phyloP scores from a whole-genome alignment of 2,329 filamentous ascomycete species.

The Diplodia sapinea region DNA sequence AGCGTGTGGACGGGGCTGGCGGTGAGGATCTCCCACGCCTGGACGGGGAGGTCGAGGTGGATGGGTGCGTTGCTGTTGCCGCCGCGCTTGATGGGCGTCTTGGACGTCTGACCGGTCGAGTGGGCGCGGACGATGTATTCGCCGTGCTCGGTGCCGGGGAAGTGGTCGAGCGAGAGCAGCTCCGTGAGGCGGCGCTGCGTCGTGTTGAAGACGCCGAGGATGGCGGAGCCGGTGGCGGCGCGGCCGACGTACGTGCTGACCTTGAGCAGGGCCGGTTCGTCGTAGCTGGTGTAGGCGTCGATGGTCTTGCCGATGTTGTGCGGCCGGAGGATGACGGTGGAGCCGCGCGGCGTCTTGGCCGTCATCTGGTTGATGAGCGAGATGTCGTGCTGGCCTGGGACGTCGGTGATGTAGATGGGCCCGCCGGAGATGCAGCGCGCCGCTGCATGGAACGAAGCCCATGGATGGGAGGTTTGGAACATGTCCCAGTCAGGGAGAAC shows the following conservation, averaged over 20 bases:
- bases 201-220: slow-evolving; percentile 87
- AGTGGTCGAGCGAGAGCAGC: slow-evolving; percentile 71
- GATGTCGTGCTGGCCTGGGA: slow-evolving; percentile 79
- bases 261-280: slow-evolving; percentile 75
- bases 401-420: slow-evolving; percentile 92
- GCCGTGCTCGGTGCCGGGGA: slow-evolving; percentile 70
- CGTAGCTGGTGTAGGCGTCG: slow-evolving; percentile 75
- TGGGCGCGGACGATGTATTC: slow-evolving; percentile 78
- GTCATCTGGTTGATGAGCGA: slow-evolving; percentile 81
- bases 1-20: slow-evolving; percentile 68
- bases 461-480: slow-evolving; percentile 72
- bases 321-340: slow-evolving; percentile 79
- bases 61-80: slow-evolving; percentile 52
- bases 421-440: slow-evolving; percentile 89
- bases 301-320: slow-evolving; percentile 74
- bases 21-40: slow-evolving; percentile 81
- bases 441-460: slow-evolving; percentile 84
- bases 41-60: slow-evolving; percentile 64
- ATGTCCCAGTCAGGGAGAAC: slow-evolving; percentile 84
- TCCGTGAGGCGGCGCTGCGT: slow-evolving; percentile 67
- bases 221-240: slow-evolving; percentile 71
- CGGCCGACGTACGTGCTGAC: slow-evolving; percentile 78
- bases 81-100: slow-evolving; percentile 54
- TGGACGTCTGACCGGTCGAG: slow-evolving; percentile 66
- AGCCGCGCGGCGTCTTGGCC: slow-evolving; percentile 69